Percentiles rank a stretch among this genome's conserved stretches.
These are phyloP conservation scores for Nematodospora anomalae DNA, from an alignment of 1,139 yeast genomes.

Conservation along the genomic window DNA sequence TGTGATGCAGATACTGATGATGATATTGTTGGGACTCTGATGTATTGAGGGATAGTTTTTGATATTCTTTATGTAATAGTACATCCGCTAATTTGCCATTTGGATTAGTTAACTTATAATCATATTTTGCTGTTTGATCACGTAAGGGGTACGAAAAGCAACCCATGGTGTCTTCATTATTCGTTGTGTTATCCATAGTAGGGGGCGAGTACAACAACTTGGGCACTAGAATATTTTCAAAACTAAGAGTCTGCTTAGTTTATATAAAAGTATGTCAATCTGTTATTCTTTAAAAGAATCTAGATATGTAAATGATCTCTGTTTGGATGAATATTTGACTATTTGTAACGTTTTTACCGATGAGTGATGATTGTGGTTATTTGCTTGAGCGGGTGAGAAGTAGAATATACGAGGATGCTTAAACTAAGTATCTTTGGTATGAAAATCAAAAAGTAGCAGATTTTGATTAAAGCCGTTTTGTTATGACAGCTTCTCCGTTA, in stretches of 20 bases:
- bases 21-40: not conserved
- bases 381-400: not conserved
- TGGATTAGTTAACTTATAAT: constrained; percentile 36
- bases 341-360: too few species aligned
- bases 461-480: too few species aligned
- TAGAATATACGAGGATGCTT: too few species aligned
- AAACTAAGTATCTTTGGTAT: too few species aligned
- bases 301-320: not conserved
- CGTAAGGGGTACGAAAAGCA: constrained; percentile 31
- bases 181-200: not conserved
- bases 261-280: not conserved
- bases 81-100: constrained; percentile 32
- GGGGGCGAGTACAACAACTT: too few species aligned
- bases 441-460: too few species aligned
- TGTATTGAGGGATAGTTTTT: constrained; percentile 23
- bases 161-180: constrained; percentile 12
- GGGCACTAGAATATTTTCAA: too few species aligned
- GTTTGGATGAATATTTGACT: not conserved
- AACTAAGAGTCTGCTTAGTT: not conserved
- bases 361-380: too few species aligned
- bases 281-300: too few species aligned
- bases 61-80: constrained; percentile 30
- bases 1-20: constrained; percentile 1
- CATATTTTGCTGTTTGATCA: constrained; percentile 30
- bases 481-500: too few species aligned